These are phyloP conservation scores for Vitis rotundifolia DNA, from an alignment of 164 flowering plant genomes.

Conservation along the genomic window DNA sequence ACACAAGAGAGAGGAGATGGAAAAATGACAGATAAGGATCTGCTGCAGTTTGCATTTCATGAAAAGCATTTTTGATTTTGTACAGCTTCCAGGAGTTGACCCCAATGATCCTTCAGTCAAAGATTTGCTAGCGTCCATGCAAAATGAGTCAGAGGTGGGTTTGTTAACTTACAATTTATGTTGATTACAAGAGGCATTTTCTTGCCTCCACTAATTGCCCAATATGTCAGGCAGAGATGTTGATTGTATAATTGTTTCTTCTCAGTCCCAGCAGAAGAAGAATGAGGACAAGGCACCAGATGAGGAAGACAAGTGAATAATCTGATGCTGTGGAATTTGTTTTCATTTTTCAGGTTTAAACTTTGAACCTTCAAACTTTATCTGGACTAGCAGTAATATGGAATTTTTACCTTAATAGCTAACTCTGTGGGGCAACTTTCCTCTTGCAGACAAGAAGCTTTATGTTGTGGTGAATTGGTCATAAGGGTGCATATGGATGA, in stretches of 20 bases:
- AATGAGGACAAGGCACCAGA: constrained; percentile 46
- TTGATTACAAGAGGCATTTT: background rate
- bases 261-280: constrained; percentile 39
- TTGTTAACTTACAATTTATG: background rate
- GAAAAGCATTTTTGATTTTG: constrained; percentile 6
- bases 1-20: no score
- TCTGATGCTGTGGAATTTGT: background rate
- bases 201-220: background rate
- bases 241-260: background rate
- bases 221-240: background rate
- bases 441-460: constrained; percentile 8
- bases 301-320: constrained; percentile 39
- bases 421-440: background rate
- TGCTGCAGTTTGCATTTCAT: no score
- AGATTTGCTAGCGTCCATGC: constrained; percentile 89
- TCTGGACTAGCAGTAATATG: no score
- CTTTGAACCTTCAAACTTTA: background rate
- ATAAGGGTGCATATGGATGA: background rate
- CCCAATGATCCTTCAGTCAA: constrained; percentile 89
- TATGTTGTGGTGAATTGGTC: background rate
- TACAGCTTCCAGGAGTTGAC: constrained; percentile 96
- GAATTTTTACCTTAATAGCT: background rate
- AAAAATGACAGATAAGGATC: no score
- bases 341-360: constrained; percentile 5
- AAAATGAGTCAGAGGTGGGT: constrained; percentile 77